Base-by-base conservation (phyloP, 352 stramenopile species). In the Pythium diclinum region DNA sequence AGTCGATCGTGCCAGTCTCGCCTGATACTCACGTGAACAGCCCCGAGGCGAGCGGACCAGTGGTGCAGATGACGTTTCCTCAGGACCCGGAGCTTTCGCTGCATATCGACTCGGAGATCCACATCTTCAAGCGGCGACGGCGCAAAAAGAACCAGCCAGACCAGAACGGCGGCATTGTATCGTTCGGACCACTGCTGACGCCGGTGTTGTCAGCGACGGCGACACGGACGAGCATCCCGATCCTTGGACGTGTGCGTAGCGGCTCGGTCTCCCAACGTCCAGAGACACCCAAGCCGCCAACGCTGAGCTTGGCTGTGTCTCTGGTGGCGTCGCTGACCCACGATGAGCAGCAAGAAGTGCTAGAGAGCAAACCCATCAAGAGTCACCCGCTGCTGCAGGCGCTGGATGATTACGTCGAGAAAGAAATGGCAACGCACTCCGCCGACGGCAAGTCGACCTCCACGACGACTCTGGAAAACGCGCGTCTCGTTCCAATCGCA, bases 11-110 rank as follows among this genome's bases (percentile, higher is more conserved):
- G 6, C 84, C 84, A 14, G 68, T 77, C 9, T 91, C 84, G 0
- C 84, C 84, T 0, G 82, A 93, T 60, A 84, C 79, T 0, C 82
- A 90, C 61, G 71, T 90, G 19, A 93, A 93, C 73, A 80, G 73
- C 4, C 82, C 82, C 0, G 67, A 87, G 30, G 74, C 74, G 19
- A 59, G 51, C 2, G 73, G 74, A 3, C 71, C 78, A 0, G 78
- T 87, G 28, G 68, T 88, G 13, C 67, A 61, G 4, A 85, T 89
- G 72, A 88, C 79, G 21, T 86, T 91, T 48, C 82, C 82, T 0
- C 73, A 79, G 16, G 81, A 89, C 14, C 48, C 69, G 4, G 53
- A 79, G 4, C 9, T 68, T n/a, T 46, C 71, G 11, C 58, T 85
- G 28, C 77, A 77, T 17, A 65, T 74, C 16, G 77, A 84, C 42